Conservation (phyloP, 1,139 yeast genomes). For the Debaryomyces subglobosus region DNA sequence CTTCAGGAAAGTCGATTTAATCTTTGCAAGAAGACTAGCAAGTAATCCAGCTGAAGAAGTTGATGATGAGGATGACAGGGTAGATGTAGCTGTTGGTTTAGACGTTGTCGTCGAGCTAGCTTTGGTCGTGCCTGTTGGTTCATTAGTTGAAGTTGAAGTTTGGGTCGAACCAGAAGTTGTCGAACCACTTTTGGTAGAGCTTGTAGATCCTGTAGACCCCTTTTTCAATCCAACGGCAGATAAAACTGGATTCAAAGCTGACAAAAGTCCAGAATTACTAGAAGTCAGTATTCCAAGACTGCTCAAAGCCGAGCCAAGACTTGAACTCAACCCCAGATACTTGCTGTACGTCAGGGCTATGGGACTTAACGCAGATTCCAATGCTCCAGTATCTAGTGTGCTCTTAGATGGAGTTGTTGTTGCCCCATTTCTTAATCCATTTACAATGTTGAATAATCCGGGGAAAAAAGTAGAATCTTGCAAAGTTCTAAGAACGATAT, state of each 20-base stretch:
- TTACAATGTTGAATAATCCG: slow-evolving; percentile 15
- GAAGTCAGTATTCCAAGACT: slow-evolving; percentile 17
- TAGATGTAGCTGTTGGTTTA: slow-evolving; percentile 1
- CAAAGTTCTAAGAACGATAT: slow-evolving; percentile 21
- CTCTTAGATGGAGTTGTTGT: slow-evolving; percentile 17
- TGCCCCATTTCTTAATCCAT: slow-evolving; percentile 22
- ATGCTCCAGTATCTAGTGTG: slow-evolving; percentile 16
- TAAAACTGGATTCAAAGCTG: slow-evolving; percentile 8
- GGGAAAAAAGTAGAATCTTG: slow-evolving; percentile 9
- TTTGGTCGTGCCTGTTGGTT: neutral
- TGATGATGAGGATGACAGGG: slow-evolving; percentile 8
- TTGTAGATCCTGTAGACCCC: slow-evolving; percentile 6
- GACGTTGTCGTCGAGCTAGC: neutral
- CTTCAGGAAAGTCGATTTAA: neutral
- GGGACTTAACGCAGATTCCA: slow-evolving; percentile 15
- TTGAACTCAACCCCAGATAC: slow-evolving; percentile 15
- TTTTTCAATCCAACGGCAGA: neutral
- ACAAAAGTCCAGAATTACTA: slow-evolving; percentile 18
- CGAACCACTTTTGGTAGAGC: slow-evolving; percentile 16
- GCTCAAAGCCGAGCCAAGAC: slow-evolving; percentile 13
- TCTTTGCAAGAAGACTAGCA: slow-evolving; percentile 1
- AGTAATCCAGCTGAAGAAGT: slow-evolving; percentile 1
- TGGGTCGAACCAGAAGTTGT: slow-evolving; percentile 15
- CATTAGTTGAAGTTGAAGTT: neutral
- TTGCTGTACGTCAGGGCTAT: slow-evolving; percentile 9